A percentile compares a stretch with the other conserved stretches of the same genome.
phyloP scores from a whole-genome alignment of 2,329 filamentous ascomycete genomes.

The Botrytis elliptica region DNA sequence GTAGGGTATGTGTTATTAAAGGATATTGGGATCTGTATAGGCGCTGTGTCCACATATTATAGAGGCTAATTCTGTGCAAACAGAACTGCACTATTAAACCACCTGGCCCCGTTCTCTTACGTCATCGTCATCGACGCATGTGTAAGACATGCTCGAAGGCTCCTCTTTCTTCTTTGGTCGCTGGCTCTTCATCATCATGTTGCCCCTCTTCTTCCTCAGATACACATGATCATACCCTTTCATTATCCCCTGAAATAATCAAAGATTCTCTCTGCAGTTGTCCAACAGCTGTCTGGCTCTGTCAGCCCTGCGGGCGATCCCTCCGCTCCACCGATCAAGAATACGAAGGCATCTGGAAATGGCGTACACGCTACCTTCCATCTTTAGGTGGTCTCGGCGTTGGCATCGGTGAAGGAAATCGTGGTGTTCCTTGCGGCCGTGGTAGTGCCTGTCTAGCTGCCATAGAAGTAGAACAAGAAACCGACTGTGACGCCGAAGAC shows the following conservation, averaged over 20 bases:
- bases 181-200: constrained; percentile 10
- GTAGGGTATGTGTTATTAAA: constrained; percentile 62
- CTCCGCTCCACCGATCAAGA: constrained; percentile 60
- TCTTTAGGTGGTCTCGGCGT: constrained; percentile 78
- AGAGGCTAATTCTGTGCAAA: constrained; percentile 16
- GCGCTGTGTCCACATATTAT: background rate
- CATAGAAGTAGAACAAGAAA: constrained; percentile 76
- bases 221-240: constrained; percentile 45
- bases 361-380: constrained; percentile 82
- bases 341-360: constrained; percentile 75
- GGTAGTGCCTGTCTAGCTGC: constrained; percentile 73
- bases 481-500: constrained; percentile 81
- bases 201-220: background rate
- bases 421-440: constrained; percentile 86
- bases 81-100: constrained; percentile 91
- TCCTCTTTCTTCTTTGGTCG: constrained; percentile 57
- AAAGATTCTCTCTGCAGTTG: constrained; percentile 35
- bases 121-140: constrained; percentile 75
- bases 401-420: constrained; percentile 82
- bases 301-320: constrained; percentile 75
- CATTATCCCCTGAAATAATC: constrained; percentile 44
- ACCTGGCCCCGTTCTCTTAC: constrained; percentile 64
- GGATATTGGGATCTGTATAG: background rate
- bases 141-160: constrained; percentile 73
- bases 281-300: constrained; percentile 71